Evolutionary conservation across 441 rosid genomes (phyloP).

Genomic region (Arabidopsis hybrid): DNA sequence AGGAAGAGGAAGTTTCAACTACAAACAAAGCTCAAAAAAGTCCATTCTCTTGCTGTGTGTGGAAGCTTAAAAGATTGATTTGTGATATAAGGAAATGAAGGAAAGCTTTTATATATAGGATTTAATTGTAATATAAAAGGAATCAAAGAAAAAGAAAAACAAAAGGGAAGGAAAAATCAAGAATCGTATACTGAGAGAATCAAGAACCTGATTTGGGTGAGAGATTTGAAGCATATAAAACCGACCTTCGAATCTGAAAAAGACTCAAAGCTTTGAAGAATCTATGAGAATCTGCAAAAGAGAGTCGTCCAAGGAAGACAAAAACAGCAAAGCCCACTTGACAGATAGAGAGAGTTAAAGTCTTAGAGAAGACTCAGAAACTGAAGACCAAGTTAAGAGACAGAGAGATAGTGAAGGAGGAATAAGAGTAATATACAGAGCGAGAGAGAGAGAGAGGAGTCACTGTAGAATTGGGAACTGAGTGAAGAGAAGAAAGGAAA

Average conservation of each 20-base stretch:
- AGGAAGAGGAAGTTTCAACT: conserved; percentile 1
- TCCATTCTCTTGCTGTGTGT: conserved; percentile 7
- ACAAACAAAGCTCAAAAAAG: conserved; percentile 28
- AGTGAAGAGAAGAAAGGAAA: conserved; percentile 9
- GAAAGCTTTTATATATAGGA: conserved; percentile 30
- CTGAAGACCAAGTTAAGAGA: conserved; percentile 50
- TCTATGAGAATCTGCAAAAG: conserved; percentile 53
- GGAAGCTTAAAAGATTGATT: conserved; percentile 13
- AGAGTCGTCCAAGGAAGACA: conserved; percentile 33
- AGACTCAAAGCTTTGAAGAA: conserved; percentile 47
- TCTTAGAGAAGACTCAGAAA: conserved; percentile 46
- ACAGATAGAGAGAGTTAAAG: conserved; percentile 17
- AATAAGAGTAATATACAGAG: conserved; percentile 39
- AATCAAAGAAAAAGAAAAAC: conserved; percentile 14
- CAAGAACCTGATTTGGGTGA: conserved; percentile 49
- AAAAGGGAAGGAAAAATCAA: conserved; percentile 44
- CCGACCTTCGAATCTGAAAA: conserved; percentile 54
- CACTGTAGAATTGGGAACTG: conserved; percentile 37
- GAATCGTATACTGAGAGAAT: conserved; percentile 42
- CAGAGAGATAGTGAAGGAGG: conserved; percentile 57
- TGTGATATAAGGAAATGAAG: conserved; percentile 23
- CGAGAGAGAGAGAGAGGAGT: conserved; percentile 16
- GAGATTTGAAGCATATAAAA: conserved; percentile 42
- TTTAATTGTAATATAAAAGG: conserved; percentile 13
- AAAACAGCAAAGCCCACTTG: conserved; percentile 38